These are phyloP conservation scores for Camellia oleifera DNA, from an alignment of 179 eudicot species.

Conservation along the genomic window DNA sequence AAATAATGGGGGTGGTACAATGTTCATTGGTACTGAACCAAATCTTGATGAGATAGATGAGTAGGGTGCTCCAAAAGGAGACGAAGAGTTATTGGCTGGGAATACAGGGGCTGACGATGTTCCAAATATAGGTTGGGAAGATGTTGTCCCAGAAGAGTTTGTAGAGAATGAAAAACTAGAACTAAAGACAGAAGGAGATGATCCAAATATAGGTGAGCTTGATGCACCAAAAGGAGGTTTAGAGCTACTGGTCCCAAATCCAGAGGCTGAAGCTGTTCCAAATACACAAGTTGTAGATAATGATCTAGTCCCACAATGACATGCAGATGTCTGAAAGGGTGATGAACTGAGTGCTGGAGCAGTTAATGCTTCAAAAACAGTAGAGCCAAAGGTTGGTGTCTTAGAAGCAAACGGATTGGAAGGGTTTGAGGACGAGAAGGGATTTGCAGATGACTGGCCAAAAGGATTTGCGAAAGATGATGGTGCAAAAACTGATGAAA, in stretches of 20 bases:
- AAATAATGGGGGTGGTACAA: slow-evolving; percentile 35
- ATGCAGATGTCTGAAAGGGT: slow-evolving; percentile 17
- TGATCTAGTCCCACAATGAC: slow-evolving; percentile 48
- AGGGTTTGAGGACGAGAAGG: slow-evolving; percentile 49
- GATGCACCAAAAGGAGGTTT: slow-evolving; percentile 51
- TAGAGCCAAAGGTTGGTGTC: slow-evolving; percentile 42
- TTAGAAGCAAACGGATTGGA: slow-evolving; percentile 54
- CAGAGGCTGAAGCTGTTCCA: slow-evolving; percentile 34
- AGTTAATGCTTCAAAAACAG: slow-evolving; percentile 34
- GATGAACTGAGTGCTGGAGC: too few relatives aligned
- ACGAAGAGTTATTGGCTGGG: slow-evolving; percentile 10
- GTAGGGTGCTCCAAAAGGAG: slow-evolving; percentile 38
- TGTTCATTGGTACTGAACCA: slow-evolving; percentile 28
- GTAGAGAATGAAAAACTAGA: slow-evolving; percentile 11
- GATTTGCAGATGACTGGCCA: slow-evolving; percentile 46
- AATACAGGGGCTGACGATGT: neutral
- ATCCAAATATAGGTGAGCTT: slow-evolving; percentile 44
- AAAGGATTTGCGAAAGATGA: neutral
- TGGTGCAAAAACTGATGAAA: slow-evolving; percentile 1
- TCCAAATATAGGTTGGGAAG: neutral
- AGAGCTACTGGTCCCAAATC: slow-evolving; percentile 46
- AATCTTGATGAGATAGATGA: slow-evolving; percentile 29
- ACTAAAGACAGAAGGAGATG: slow-evolving; percentile 42
- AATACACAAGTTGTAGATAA: slow-evolving; percentile 46
- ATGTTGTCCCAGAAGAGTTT: neutral